Evolutionary conservation across 1,284 basidiomycete species (phyloP).

Genomic region (Ustilago bromivora): DNA sequence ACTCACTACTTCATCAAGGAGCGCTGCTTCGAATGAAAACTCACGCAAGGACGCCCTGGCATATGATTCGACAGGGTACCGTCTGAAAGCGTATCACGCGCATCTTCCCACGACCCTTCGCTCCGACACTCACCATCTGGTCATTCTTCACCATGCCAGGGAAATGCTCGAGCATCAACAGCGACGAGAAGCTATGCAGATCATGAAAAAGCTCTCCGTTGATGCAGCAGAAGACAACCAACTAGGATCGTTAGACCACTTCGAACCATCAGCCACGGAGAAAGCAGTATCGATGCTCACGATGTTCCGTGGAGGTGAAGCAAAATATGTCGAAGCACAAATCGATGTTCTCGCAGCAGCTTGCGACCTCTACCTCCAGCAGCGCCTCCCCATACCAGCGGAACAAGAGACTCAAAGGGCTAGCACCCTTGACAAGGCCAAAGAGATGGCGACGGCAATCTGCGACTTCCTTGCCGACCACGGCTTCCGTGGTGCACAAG

Average conservation of each 20-base stretch:
- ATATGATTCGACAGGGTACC: constrained; percentile 12
- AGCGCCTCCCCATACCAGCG: background rate
- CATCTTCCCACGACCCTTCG: constrained; percentile 38
- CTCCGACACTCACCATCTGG: constrained; percentile 48
- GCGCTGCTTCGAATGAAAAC: background rate
- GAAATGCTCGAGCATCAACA: constrained; percentile 56
- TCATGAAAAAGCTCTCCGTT: constrained; percentile 11
- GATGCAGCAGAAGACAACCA: background rate
- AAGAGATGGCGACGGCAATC: constrained; percentile 36
- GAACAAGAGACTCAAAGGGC: too few relatives aligned
- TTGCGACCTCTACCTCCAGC: constrained; percentile 51
- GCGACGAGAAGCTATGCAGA: constrained; percentile 46
- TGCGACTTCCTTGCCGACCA: constrained; percentile 46
- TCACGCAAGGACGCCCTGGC: constrained; percentile 1
- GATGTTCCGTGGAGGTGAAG: constrained; percentile 52
- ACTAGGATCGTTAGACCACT: background rate
- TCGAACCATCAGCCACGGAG: constrained; percentile 25
- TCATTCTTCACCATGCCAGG: constrained; percentile 38
- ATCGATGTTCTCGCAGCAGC: constrained; percentile 47
- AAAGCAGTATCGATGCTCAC: constrained; percentile 36
- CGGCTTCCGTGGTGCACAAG: constrained; percentile 38
- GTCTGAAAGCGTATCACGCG: constrained; percentile 40
- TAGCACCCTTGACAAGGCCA: constrained; percentile 3
- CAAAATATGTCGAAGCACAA: constrained; percentile 27
- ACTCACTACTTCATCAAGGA: background rate